Evolutionary conservation across 2,329 filamentous ascomycete genomes (phyloP), one percentile per base, ranked within the genome.

Genomic region (Xylariaceae sp.): DNA sequence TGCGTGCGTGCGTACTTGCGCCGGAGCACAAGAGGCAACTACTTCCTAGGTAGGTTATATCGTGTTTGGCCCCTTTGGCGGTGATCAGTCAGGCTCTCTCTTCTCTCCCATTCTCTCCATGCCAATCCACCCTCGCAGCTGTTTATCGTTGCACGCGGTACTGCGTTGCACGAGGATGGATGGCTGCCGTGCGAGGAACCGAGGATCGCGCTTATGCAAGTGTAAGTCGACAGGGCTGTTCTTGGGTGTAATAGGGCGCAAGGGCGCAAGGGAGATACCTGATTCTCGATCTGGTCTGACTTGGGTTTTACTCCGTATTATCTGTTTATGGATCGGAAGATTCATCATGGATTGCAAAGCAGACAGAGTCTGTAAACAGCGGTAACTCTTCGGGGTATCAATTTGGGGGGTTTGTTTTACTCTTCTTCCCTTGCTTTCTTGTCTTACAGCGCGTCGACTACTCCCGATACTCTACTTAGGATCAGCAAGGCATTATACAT

Each of bases 141-240:
- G 23, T n/a, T 13, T 15, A 45, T 45, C 11, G 49, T 51, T 34
- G 49, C 23, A 30, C 53, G 37, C 4, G 11, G 37, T 41, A 41
- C 37, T 41, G 8, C 9, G 61, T 60, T 52, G 41, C 57, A 60
- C 57, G 44, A 58, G 45, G 37, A 34, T 52, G 45, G 53, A 51
- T 15, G 48, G 10, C 9, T 51, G 58, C 41, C 35, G 56, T 58
- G 58, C 55, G 23, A 57, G 54, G 53, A 63, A 55, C 61, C 54
- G 58, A 61, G 15, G 47, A 59, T 41, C 58, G 61, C 61, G 61
- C 61, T 63, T 63, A 63, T 63, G 61, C 61, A 61, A 47, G 47
- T 37, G 51, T 56, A 39, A 15, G 51, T 34, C 49, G 56, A 59
- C 54, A 60, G 57, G 57, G 23, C 23, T 30, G 23, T 30, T 30